Evolutionary conservation across 1,139 yeast genomes (phyloP).

Genomic region (Geotrichum europaeum): DNA sequence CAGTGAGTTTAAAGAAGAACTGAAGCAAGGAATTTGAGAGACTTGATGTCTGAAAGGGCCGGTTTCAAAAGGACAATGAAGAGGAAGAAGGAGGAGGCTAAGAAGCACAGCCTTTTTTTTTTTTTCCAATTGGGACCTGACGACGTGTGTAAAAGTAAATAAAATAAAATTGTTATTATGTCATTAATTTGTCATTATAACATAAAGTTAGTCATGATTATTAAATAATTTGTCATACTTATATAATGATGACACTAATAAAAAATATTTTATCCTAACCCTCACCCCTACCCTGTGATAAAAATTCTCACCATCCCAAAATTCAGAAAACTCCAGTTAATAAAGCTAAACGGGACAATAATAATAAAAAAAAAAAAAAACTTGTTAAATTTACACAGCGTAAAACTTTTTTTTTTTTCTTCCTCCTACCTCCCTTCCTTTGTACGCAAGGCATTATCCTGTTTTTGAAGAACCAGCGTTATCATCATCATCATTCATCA

Average conservation of each 20-base stretch:
- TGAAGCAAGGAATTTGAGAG: not conserved
- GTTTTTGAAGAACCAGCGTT: not conserved
- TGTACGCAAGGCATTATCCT: not conserved
- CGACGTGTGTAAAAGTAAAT: no score
- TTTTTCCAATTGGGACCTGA: not conserved
- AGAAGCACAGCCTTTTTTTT: not conserved
- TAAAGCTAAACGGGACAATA: not conserved
- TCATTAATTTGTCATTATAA: not conserved
- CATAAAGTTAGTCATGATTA: not conserved
- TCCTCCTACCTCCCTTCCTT: not conserved
- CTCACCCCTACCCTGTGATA: not conserved
- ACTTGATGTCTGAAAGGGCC: not conserved
- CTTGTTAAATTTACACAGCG: not conserved
- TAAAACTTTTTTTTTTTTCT: not conserved
- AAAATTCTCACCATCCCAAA: not conserved
- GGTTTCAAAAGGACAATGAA: not conserved
- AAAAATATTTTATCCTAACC: not conserved
- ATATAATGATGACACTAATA: no score
- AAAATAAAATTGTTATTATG: not conserved
- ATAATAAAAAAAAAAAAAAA: not conserved
- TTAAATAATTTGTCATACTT: not conserved
- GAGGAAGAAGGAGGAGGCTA: not conserved
- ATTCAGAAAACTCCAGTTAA: not conserved
- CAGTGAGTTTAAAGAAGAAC: not conserved
- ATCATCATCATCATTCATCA: conserved; percentile 16